phyloP scores from a whole-genome alignment of 2,329 filamentous ascomycete genomes.

The Paraconiothyrium brasiliense region DNA sequence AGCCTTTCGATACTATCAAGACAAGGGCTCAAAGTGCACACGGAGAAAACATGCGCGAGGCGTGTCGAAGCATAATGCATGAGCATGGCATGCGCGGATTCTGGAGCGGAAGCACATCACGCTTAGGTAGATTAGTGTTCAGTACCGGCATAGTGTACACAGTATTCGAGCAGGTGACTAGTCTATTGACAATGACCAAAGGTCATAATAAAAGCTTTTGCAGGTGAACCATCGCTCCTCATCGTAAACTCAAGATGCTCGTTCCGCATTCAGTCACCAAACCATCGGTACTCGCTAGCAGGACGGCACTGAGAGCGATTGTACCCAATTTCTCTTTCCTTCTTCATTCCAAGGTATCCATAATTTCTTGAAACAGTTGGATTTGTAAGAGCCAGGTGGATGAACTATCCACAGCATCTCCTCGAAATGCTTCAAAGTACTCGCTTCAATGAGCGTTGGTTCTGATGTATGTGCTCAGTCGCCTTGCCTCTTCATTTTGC shows the following conservation, averaged over 20 bases:
- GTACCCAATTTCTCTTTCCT: too few species aligned
- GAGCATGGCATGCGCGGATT: slow-evolving; percentile 37
- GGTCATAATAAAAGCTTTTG: background rate
- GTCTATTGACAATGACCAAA: slow-evolving; percentile 12
- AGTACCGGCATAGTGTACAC: slow-evolving; percentile 45
- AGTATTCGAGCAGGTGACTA: slow-evolving; percentile 43
- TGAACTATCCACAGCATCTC: too few species aligned
- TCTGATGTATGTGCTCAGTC: background rate
- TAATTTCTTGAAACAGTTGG: too few species aligned
- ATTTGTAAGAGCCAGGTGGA: too few species aligned
- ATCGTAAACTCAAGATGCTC: too few species aligned
- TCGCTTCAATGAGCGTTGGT: background rate
- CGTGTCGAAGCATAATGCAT: slow-evolving; percentile 33
- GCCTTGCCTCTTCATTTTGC: background rate
- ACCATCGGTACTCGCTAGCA: too few species aligned
- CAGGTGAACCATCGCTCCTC: background rate
- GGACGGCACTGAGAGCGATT: too few species aligned
- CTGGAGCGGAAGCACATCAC: slow-evolving; percentile 44
- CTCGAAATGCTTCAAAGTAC: too few species aligned
- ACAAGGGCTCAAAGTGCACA: slow-evolving; percentile 49
- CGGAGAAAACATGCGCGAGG: slow-evolving; percentile 36
- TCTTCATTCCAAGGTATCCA: too few species aligned
- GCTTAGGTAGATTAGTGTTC: slow-evolving; percentile 40
- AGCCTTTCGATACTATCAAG: slow-evolving; percentile 57
- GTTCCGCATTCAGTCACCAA: too few species aligned